These are phyloP conservation scores for Pseudogymnoascus sp. DNA, from an alignment of 2,329 filamentous ascomycete genomes.

Conservation along the genomic window DNA sequence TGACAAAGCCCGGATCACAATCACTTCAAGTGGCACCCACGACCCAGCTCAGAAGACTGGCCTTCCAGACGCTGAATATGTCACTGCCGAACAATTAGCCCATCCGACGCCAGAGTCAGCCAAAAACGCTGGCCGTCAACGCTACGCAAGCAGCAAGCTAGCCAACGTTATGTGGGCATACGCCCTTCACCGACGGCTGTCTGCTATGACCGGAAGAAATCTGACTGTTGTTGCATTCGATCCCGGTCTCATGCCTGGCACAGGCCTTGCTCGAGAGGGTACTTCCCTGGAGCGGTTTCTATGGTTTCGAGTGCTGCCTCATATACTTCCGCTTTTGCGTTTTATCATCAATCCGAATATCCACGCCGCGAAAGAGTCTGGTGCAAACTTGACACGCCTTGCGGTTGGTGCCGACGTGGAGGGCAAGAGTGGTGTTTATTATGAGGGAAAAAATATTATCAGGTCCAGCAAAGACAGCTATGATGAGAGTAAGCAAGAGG, in stretches of 20 bases:
- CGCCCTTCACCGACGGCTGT: slow-evolving; percentile 33
- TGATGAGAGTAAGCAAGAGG: slow-evolving; percentile 38
- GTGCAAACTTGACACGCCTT: slow-evolving; percentile 33
- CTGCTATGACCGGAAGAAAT: slow-evolving; percentile 18
- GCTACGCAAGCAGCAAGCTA: slow-evolving; percentile 39
- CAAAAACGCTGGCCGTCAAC: slow-evolving; percentile 29
- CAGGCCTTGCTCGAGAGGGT: slow-evolving; percentile 30
- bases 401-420: slow-evolving; percentile 29
- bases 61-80: slow-evolving; percentile 37
- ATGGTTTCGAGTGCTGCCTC: slow-evolving; percentile 31
- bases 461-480: slow-evolving; percentile 37
- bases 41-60: slow-evolving; percentile 37
- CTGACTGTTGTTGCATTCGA: slow-evolving; percentile 37
- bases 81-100: slow-evolving; percentile 37
- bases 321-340: slow-evolving; percentile 31
- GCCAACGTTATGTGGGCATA: slow-evolving; percentile 42
- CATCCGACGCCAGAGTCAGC: slow-evolving; percentile 28
- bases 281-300: slow-evolving; percentile 25
- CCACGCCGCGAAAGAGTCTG: slow-evolving; percentile 34
- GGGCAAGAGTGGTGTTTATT: slow-evolving; percentile 35
- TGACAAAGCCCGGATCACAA: slow-evolving; percentile 34
- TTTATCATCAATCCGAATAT: slow-evolving; percentile 30
- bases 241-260: slow-evolving; percentile 42
- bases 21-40: slow-evolving; percentile 39
- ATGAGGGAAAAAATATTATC: slow-evolving; percentile 34